phyloP scores from a whole-genome alignment of 192 early-diverging fungal genomes.

The Gaertneriomyces semiglobifer region DNA sequence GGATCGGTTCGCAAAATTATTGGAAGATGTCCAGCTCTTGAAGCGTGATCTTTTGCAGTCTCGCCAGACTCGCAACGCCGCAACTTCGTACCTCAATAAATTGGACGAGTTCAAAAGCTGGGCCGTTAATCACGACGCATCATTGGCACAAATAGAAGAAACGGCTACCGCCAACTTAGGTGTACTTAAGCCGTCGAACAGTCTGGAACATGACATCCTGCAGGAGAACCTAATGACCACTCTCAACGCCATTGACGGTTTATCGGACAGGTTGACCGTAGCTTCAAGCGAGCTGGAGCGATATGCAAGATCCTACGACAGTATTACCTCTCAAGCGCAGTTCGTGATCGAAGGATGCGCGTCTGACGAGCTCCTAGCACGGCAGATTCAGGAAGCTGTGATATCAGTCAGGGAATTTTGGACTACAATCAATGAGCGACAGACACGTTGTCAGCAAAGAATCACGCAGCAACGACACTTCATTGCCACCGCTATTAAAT shows the following conservation, averaged over 20 bases:
- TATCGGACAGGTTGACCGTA: too few species aligned
- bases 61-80: slow-evolving; percentile 9
- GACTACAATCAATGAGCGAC: slow-evolving; percentile 3
- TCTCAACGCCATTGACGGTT: too few species aligned
- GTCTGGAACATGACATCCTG: too few species aligned
- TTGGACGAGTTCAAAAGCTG: slow-evolving; percentile 13
- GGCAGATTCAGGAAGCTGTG: slow-evolving; percentile 1
- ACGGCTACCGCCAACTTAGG: too few species aligned
- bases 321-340: slow-evolving; percentile 1
- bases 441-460: neutral
- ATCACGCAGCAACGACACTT: slow-evolving; percentile 11
- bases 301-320: slow-evolving; percentile 18
- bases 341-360: slow-evolving; percentile 10
- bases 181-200: too few species aligned
- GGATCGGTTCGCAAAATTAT: slow-evolving; percentile 7
- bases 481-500: slow-evolving; percentile 8
- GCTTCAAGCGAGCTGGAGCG: slow-evolving; percentile 6
- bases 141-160: too few species aligned
- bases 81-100: slow-evolving; percentile 7
- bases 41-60: neutral
- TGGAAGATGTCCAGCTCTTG: slow-evolving; percentile 17
- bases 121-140: neutral
- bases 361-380: neutral
- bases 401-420: slow-evolving; percentile 7
- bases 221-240: too few species aligned